Evolutionary conservation across 2,329 filamentous ascomycete genomes (phyloP).

Genomic region (Onygenales sp.): DNA sequence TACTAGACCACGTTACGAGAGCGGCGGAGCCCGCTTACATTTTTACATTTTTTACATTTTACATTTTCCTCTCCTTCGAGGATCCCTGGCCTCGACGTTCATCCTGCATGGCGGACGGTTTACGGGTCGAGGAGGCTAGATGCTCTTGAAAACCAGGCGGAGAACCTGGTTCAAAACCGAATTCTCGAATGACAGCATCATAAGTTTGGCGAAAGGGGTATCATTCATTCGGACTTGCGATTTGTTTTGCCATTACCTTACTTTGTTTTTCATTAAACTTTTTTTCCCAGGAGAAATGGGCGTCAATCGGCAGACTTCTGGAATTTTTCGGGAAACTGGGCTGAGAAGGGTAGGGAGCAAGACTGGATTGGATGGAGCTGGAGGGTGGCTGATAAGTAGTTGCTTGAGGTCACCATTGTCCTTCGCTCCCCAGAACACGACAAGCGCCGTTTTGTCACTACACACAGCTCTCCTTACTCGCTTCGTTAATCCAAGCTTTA

Average conservation of each 20-base stretch:
- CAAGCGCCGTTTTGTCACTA: no score
- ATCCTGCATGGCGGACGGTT: not conserved
- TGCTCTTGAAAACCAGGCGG: not conserved
- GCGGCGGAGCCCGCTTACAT: not conserved
- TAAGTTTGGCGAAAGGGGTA: not conserved
- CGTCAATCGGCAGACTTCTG: not conserved
- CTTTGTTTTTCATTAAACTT: not conserved
- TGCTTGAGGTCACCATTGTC: no score
- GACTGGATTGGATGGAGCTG: no score
- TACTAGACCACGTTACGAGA: conserved; percentile 27
- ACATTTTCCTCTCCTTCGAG: not conserved
- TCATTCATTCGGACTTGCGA: not conserved
- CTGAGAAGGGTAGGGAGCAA: not conserved
- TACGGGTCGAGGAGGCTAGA: not conserved
- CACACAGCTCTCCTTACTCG: no score
- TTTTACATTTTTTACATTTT: not conserved
- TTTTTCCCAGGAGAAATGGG: not conserved
- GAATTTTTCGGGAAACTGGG: not conserved
- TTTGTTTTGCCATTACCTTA: not conserved
- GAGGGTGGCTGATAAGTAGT: no score
- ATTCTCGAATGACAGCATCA: not conserved
- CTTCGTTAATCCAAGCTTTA: not conserved
- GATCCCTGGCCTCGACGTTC: not conserved
- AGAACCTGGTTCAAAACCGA: not conserved
- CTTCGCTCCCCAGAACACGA: no score